These are phyloP conservation scores for Trichosporon sp. DNA, from an alignment of 1,284 basidiomycete genomes.

Conservation along the genomic window DNA sequence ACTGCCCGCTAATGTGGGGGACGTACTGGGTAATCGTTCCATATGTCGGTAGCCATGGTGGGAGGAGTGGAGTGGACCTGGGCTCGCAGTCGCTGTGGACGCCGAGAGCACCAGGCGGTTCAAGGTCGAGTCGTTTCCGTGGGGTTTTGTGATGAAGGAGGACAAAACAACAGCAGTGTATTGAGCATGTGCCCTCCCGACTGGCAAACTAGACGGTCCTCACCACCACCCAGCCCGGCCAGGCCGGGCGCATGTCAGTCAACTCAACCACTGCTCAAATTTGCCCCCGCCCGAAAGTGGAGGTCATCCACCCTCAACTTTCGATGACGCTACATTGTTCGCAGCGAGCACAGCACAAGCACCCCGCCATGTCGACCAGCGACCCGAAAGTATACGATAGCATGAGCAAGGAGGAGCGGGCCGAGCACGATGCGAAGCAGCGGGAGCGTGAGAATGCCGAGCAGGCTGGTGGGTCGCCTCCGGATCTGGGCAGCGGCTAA, in stretches of 20 bases:
- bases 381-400: conserved; percentile 54
- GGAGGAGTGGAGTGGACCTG: background rate
- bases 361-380: background rate
- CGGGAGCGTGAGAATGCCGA: conserved; percentile 67
- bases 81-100: background rate
- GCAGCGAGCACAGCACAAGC: background rate
- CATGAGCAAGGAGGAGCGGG: conserved; percentile 69
- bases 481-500: background rate
- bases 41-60: conserved; percentile 11
- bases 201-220: background rate
- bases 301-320: background rate
- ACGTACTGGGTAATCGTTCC: conserved; percentile 8
- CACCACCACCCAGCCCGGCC: background rate
- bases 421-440: conserved; percentile 64
- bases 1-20: background rate
- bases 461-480: conserved; percentile 68
- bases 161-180: background rate
- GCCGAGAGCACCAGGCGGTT: background rate
- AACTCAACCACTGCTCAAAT: conserved; percentile 1
- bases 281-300: conserved; percentile 1
- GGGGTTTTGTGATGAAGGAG: background rate
- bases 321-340: conserved; percentile 1
- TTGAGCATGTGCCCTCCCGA: background rate
- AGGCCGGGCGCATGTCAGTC: background rate
- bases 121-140: background rate